Evolutionary conservation across 1,284 basidiomycete genomes (phyloP), one percentile per base, ranked within the genome.

Genomic region (Irpex sp.): DNA sequence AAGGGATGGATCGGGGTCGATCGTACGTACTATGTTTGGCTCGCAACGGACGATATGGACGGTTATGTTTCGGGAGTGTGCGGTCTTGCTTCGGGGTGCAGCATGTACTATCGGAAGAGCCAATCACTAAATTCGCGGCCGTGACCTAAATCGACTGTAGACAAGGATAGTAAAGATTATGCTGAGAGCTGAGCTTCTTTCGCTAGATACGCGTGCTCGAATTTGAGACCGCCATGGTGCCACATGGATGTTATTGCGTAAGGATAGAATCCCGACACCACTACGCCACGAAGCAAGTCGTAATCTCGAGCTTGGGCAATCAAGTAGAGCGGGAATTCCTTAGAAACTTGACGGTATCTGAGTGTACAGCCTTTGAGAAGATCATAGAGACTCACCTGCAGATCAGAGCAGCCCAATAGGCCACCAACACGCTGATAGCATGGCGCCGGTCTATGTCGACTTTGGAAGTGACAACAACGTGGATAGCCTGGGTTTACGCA

Each of bases 11-110:
- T 55, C 26, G 33, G 13, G 26, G 19, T 5, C 1, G 21, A 35
- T 11, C 53, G 17, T 50, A 53, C 55, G 13, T 31, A 61, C 49
- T 36, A 54, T n/a, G 56, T 35, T 54, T 47, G 54, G 50, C 11
- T n/a, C 13, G 33, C 19, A 13, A 15, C 47, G 60, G 55, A 9
- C 17, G 17, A 9, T 19, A 9, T 51, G 49, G 13, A 17, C 72
- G 72, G 71, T 47, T 68, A 68, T 69, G 70, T 62, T 65, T 72
- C 71, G 71, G 72, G 65, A 49, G 47, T 68, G 58, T 50, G 68
- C 72, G 72, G 72, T 67, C 68, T 68, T 71, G 72, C 51, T 65
- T 74, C 72, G 59, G 61, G 55, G 61, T 62, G 26, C n/a, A 50
- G 53, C 53, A 13, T 55, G 33, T 33, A 11, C 53, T 26, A 8